These are phyloP conservation scores for Scutellaria baicalensis DNA, from an alignment of 257 asterid species.

Conservation along the genomic window DNA sequence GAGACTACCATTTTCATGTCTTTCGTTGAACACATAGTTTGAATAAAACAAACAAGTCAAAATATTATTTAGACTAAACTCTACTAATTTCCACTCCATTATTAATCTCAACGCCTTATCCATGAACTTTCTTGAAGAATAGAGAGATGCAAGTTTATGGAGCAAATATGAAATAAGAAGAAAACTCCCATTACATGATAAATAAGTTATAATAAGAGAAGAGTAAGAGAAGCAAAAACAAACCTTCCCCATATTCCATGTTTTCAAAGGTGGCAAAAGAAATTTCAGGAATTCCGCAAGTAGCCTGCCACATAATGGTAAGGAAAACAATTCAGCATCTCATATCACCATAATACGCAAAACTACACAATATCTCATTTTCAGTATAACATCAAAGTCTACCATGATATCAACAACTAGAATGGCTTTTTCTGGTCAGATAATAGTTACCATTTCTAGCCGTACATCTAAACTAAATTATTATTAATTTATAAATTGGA, in stretches of 20 bases:
- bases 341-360: not conserved
- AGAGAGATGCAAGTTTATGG: not conserved
- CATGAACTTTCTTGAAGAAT: slow-evolving; percentile 1
- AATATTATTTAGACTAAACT: not conserved
- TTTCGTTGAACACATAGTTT: not conserved
- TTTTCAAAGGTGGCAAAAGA: slow-evolving; percentile 89
- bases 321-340: slow-evolving; percentile 7
- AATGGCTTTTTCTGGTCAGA: not conserved
- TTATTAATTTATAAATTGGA: not conserved
- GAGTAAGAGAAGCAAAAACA: slow-evolving; percentile 19
- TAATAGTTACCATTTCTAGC: not conserved
- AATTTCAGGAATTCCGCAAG: slow-evolving; percentile 96
- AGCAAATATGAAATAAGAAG: not conserved
- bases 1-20: not conserved
- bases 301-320: slow-evolving; percentile 58
- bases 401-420: not conserved
- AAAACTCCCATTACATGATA: not conserved
- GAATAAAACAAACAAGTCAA: not conserved
- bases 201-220: slow-evolving; percentile 7
- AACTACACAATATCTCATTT: not conserved
- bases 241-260: slow-evolving; percentile 98
- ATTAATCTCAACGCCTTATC: not conserved
- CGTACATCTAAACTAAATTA: slow-evolving; percentile 4
- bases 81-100: slow-evolving; percentile 9
- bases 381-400: slow-evolving; percentile 5